Evolutionary conservation across 2,329 filamentous ascomycete genomes (phyloP), one percentile per base, ranked within the genome.

Genomic region (Penicillium sclerotigenum): DNA sequence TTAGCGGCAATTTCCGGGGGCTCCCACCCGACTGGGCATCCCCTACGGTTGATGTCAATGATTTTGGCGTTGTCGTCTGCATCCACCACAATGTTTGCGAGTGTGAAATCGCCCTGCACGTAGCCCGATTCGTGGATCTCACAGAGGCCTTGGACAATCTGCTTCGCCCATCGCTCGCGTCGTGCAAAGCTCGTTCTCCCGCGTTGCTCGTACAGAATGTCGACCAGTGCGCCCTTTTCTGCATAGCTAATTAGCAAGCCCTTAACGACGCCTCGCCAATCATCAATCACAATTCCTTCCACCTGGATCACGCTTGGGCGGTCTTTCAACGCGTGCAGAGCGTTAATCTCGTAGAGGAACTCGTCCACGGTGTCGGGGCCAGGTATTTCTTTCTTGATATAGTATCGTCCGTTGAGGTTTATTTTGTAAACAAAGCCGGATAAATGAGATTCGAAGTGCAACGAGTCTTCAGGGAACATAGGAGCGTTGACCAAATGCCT

Each of bases 381-480:
- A 0, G 94, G 94, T 16, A 99, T 97, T 70, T 99, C 94, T 73
- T 99, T 99, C 74, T 97, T 97, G 75, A 99, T 96, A 66, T 91
- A 87, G 1, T 85, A 78, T 55, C 81, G 77, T 10, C 83, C 86
- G 56, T 83, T 79, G 34, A 91, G 83, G 14, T 79, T 82, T 54
- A 99, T 91, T 71, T 95, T 96, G 80, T 97, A 99, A 18, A 97
- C 94, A 70, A 97, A 99, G 1, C 94, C 94, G 22, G 93, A 97
- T 72, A 97, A 85, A 76, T 99, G 94, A 0, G 90, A 89, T 63
- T 95, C 89, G 67, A 99, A 97, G 40, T 85, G 80, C 34, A 99
- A 79, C 36, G 91, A 85, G 47, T 83, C 84, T 71, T 97, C 93
- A 34, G 80, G 72, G 87, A 86, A 56, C 82, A 59, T 29, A 62